These are phyloP conservation scores for Puccinia horiana DNA, from an alignment of 1,284 basidiomycete genomes.

Conservation along the genomic window DNA sequence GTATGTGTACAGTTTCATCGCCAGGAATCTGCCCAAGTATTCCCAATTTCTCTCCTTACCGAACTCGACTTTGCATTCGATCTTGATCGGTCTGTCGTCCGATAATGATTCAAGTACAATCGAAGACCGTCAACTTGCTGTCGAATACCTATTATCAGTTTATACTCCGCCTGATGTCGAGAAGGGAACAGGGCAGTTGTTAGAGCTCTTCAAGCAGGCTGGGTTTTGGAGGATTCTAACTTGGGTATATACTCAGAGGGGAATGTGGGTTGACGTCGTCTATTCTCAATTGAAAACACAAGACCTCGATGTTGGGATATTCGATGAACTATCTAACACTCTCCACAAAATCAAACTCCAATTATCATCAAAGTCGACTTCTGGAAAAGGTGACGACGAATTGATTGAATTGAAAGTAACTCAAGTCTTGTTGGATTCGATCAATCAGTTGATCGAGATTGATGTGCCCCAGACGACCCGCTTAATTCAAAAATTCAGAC, in stretches of 20 bases:
- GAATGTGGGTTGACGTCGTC: constrained; percentile 73
- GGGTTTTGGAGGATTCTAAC: constrained; percentile 88
- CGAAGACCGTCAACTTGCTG: constrained; percentile 91
- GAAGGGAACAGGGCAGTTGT: constrained; percentile 62
- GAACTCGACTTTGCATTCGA: constrained; percentile 69
- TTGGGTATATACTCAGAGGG: constrained; percentile 73
- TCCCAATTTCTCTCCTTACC: constrained; percentile 79
- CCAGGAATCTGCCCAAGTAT: constrained; percentile 95
- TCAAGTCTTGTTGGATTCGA: constrained; percentile 30
- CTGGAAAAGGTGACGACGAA: constrained; percentile 47
- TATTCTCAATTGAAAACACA: constrained; percentile 75
- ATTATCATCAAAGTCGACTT: constrained; percentile 51
- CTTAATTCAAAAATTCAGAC: constrained; percentile 28
- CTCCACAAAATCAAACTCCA: constrained; percentile 54
- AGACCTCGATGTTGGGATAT: constrained; percentile 67
- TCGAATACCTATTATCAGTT: constrained; percentile 88
- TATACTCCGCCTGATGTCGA: constrained; percentile 68
- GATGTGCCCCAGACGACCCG: constrained; percentile 13
- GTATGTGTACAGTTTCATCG: constrained; percentile 91
- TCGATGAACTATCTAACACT: constrained; percentile 64
- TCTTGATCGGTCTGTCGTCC: constrained; percentile 76
- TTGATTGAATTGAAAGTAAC: constrained; percentile 62
- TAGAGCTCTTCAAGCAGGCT: constrained; percentile 74
- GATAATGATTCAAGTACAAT: constrained; percentile 67
- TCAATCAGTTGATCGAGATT: constrained; percentile 39